Conservation (phyloP, 2,329 filamentous ascomycete genomes). For the Dactylellina cionopaga region DNA sequence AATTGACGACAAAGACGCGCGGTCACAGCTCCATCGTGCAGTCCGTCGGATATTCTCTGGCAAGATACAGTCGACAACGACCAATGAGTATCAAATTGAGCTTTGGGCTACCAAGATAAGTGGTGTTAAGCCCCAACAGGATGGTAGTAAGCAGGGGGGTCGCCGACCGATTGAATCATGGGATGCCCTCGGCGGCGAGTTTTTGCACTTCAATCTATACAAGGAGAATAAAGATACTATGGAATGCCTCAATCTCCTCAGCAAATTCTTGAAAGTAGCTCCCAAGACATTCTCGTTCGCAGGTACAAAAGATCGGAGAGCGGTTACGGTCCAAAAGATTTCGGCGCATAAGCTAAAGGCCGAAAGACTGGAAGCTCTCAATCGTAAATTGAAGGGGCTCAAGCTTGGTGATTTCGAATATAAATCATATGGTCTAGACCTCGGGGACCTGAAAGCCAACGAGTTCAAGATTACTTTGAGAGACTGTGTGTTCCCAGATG, state of each 20-base stretch:
- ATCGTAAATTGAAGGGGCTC: constrained; percentile 65
- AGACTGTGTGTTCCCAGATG: constrained; percentile 73
- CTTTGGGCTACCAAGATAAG: constrained; percentile 57
- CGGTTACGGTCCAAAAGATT: constrained; percentile 83
- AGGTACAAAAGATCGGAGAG: constrained; percentile 89
- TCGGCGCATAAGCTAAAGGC: constrained; percentile 72
- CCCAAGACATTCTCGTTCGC: constrained; percentile 79
- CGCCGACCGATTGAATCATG: constrained; percentile 41
- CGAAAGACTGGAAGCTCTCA: constrained; percentile 73
- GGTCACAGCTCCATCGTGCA: constrained; percentile 72
- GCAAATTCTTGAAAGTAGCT: constrained; percentile 73
- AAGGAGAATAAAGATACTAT: constrained; percentile 98
- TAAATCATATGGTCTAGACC: constrained; percentile 74
- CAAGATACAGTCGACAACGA: constrained; percentile 78
- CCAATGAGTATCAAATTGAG: constrained; percentile 47
- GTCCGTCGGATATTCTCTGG: constrained; percentile 83
- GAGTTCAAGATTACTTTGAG: constrained; percentile 93
- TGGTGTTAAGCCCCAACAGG: constrained; percentile 55
- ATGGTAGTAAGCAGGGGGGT: constrained; percentile 53
- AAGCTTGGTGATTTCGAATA: constrained; percentile 83
- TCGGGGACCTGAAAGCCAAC: constrained; percentile 87
- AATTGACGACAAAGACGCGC: constrained; percentile 70
- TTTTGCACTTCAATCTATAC: constrained; percentile 89
- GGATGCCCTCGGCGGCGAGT: constrained; percentile 69
- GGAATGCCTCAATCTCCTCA: constrained; percentile 83